phyloP scores from a whole-genome alignment of 2,329 filamentous ascomycete species.

The Colletotrichum gigasporum region DNA sequence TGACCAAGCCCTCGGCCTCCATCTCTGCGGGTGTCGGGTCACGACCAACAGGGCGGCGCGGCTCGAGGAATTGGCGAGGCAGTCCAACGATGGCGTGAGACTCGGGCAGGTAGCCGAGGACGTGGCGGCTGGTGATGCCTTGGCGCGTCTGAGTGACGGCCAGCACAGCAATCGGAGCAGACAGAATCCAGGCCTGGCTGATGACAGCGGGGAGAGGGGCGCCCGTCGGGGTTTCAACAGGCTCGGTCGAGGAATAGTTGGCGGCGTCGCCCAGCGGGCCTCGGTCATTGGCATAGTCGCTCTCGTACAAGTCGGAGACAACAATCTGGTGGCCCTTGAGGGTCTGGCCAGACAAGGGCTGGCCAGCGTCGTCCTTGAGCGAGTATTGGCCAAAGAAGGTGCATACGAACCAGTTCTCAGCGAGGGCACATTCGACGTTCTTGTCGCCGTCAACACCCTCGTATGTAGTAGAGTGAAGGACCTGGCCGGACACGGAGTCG shows the following conservation, averaged over 20 bases:
- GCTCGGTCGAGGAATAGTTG: slow-evolving; percentile 82
- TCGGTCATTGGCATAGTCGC: slow-evolving; percentile 82
- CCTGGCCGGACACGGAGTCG: slow-evolving; percentile 84
- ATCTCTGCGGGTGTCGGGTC: slow-evolving; percentile 82
- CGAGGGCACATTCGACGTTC: slow-evolving; percentile 79
- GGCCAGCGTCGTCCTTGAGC: slow-evolving; percentile 57
- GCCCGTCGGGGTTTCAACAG: slow-evolving; percentile 64
- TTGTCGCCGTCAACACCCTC: slow-evolving; percentile 78
- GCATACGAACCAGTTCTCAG: slow-evolving; percentile 97
- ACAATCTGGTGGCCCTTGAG: slow-evolving; percentile 88
- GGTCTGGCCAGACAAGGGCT: slow-evolving; percentile 50
- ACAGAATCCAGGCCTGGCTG: slow-evolving; percentile 83
- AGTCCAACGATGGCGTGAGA: slow-evolving; percentile 81
- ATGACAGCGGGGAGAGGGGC: slow-evolving; percentile 76
- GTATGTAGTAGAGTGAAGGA: slow-evolving; percentile 78
- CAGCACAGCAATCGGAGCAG: slow-evolving; percentile 80
- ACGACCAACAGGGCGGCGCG: slow-evolving; percentile 84
- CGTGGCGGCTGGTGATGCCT: slow-evolving; percentile 85
- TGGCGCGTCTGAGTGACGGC: slow-evolving; percentile 90
- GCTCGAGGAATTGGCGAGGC: slow-evolving; percentile 81
- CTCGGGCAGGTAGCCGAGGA: slow-evolving; percentile 81
- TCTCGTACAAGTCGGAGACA: slow-evolving; percentile 91
- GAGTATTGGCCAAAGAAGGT: slow-evolving; percentile 75
- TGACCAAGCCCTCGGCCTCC: slow-evolving; percentile 80
- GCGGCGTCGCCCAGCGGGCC: slow-evolving; percentile 75